These are phyloP conservation scores for Tarenaya hassleriana DNA, from an alignment of 345 rosid genomes.

Conservation along the genomic window DNA sequence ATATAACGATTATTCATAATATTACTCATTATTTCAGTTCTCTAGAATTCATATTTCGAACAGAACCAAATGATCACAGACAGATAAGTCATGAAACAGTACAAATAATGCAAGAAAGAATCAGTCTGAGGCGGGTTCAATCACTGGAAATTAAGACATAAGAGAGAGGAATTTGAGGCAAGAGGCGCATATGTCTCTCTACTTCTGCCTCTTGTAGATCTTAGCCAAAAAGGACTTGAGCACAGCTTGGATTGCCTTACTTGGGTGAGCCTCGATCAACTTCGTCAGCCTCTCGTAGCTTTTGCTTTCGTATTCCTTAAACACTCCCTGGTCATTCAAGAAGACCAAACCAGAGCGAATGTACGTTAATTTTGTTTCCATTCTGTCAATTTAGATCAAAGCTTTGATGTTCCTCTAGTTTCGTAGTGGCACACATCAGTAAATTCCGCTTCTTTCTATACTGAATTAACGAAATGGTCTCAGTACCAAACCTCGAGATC, in stretches of 20 bases:
- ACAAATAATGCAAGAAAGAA: no score
- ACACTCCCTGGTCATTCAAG: constrained; percentile 51
- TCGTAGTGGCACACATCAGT: background rate
- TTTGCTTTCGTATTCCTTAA: constrained; percentile 64
- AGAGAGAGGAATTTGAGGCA: background rate
- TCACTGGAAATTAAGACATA: constrained; percentile 5
- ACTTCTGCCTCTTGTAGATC: constrained; percentile 85
- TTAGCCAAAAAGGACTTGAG: constrained; percentile 78
- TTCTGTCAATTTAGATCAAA: background rate
- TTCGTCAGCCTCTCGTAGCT: constrained; percentile 58
- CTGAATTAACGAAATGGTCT: background rate
- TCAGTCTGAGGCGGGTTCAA: no score
- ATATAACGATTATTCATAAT: no score
- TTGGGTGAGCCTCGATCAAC: constrained; percentile 63
- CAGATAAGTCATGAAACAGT: no score
- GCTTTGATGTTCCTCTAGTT: constrained; percentile 1
- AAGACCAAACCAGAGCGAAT: constrained; percentile 18
- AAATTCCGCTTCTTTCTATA: background rate
- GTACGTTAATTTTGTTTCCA: background rate
- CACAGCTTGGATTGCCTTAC: constrained; percentile 67
- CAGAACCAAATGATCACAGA: no score
- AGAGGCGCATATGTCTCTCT: constrained; percentile 11
- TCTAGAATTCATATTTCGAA: no score
- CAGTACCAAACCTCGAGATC: constrained; percentile 55
- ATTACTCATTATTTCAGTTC: no score